Evolutionary conservation across 2,329 filamentous ascomycete genomes (phyloP).

Genomic region (Huntiella moniliformis): DNA sequence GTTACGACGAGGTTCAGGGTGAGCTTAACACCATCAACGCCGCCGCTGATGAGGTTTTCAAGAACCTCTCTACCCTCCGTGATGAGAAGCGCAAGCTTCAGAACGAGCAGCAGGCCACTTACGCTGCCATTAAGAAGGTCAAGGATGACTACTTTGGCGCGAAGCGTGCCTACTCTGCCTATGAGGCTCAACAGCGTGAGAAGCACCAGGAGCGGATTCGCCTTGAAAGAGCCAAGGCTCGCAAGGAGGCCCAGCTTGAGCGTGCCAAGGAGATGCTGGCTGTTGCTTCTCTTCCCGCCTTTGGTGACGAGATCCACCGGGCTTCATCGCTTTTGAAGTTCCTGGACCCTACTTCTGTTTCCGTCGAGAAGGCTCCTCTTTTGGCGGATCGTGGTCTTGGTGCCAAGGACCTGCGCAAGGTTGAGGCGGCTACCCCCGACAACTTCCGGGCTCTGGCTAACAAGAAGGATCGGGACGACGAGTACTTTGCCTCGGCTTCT

Average conservation of each 20-base stretch:
- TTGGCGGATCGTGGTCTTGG: slow-evolving; percentile 53
- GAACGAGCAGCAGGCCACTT: slow-evolving; percentile 74
- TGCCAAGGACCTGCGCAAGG: slow-evolving; percentile 62
- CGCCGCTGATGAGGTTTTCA: slow-evolving; percentile 79
- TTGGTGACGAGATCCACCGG: slow-evolving; percentile 77
- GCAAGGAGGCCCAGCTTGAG: slow-evolving; percentile 56
- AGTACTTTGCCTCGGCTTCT: slow-evolving; percentile 64
- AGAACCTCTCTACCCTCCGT: slow-evolving; percentile 64
- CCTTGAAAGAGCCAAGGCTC: slow-evolving; percentile 57
- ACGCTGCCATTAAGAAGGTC: slow-evolving; percentile 58
- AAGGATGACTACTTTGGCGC: slow-evolving; percentile 76
- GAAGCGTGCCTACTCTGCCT: slow-evolving; percentile 65
- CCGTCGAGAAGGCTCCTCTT: slow-evolving; percentile 46
- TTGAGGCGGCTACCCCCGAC: slow-evolving; percentile 68
- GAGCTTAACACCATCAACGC: slow-evolving; percentile 83
- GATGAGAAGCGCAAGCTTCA: slow-evolving; percentile 76
- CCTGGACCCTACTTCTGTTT: slow-evolving; percentile 58
- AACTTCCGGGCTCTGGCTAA: slow-evolving; percentile 55
- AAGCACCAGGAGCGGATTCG: slow-evolving; percentile 58
- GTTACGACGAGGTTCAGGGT: slow-evolving; percentile 67
- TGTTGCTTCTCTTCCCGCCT: slow-evolving; percentile 72
- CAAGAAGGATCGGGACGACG: slow-evolving; percentile 78
- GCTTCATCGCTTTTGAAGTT: slow-evolving; percentile 76
- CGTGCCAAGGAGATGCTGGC: slow-evolving; percentile 58
- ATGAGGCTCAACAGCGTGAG: slow-evolving; percentile 67